Evolutionary conservation across 2,329 filamentous ascomycete species (phyloP).

Genomic region (Diaporthe caulivora): DNA sequence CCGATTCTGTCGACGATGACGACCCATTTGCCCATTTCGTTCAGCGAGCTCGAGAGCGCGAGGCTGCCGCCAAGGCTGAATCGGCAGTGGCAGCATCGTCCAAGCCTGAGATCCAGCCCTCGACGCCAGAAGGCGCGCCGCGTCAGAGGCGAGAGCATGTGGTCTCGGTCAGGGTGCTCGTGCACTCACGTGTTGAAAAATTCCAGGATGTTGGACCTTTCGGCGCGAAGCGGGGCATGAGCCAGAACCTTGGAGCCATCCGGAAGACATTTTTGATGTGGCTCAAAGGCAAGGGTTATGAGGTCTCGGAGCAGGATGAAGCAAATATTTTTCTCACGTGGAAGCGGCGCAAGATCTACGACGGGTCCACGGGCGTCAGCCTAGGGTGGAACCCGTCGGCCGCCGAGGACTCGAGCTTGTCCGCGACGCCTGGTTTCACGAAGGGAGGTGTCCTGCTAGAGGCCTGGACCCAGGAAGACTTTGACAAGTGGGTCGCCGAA

Average conservation of each 20-base stretch:
- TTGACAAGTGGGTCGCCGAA: slow-evolving; percentile 60
- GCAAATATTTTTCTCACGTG: slow-evolving; percentile 81
- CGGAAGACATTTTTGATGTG: slow-evolving; percentile 16
- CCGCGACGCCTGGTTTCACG: slow-evolving; percentile 56
- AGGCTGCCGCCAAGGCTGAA: slow-evolving; percentile 44
- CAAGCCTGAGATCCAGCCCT: slow-evolving; percentile 37
- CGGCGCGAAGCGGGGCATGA: slow-evolving; percentile 31
- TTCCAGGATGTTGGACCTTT: slow-evolving; percentile 37
- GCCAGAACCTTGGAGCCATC: slow-evolving; percentile 34
- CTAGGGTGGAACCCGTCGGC: slow-evolving; percentile 69
- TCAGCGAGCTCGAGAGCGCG: slow-evolving; percentile 54
- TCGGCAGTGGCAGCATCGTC: slow-evolving; percentile 42
- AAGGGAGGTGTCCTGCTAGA: slow-evolving; percentile 77
- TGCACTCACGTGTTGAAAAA: slow-evolving; percentile 74
- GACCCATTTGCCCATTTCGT: slow-evolving; percentile 62
- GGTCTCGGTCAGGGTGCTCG: slow-evolving; percentile 67
- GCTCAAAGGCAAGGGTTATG: neutral
- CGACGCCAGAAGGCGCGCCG: neutral
- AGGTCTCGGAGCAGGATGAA: slow-evolving; percentile 49
- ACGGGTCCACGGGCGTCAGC: slow-evolving; percentile 78
- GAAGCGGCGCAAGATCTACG: slow-evolving; percentile 79
- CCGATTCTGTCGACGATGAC: slow-evolving; percentile 49
- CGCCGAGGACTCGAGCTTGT: slow-evolving; percentile 56
- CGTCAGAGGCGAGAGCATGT: neutral
- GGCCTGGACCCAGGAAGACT: slow-evolving; percentile 78